Evolutionary conservation across 2,329 filamentous ascomycete genomes (phyloP), one percentile per base, ranked within the genome.

Genomic region (Celoporthe dispersa): DNA sequence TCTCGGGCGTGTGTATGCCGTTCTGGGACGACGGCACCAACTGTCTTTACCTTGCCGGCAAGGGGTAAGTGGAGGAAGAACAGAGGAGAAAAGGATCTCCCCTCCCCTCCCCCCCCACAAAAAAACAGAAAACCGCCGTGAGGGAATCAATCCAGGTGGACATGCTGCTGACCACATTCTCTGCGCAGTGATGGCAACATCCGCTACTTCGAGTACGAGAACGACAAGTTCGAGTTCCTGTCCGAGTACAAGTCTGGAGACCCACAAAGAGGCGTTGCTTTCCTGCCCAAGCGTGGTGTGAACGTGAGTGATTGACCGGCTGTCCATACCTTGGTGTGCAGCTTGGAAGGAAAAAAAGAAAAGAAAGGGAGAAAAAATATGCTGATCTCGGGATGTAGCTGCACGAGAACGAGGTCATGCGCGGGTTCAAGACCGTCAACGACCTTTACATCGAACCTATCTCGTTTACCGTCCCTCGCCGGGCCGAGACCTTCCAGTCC

Each of bases 211-310:
- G 96, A 99, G 82, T 97, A 97, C 78, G 93, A 97, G 79, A 97
- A 98, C 82, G 95, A 98, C 86, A 98, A 98, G 82, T 98, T 99
- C 79, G 95, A 99, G 82, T 97, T 93, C 81, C 85, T 99, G 68
- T 97, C 94, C 73, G 95, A 98, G 80, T 96, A 98, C 87, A 97
- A 98, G 83, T 98, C 96, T n/a, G 85, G 86, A 53, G 96, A 99
- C 74, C 95, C 96, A 41, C 96, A 99, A 83, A 90, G 96, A 79
- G 96, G 96, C 76, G 87, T 99, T 76, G 96, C 94, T 44, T 98
- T 99, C 81, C 82, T 98, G 79, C 96, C 96, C 67, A 95, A 97
- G 82, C 93, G 96, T 73, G 96, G 95, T 73, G 92, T 99, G 76
- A 97, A 98, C 79, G 92, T 92, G 79, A 78, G 87, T 80, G 57